Conservation (phyloP, 1,284 basidiomycete species). For the Trichosporon faecale region DNA sequence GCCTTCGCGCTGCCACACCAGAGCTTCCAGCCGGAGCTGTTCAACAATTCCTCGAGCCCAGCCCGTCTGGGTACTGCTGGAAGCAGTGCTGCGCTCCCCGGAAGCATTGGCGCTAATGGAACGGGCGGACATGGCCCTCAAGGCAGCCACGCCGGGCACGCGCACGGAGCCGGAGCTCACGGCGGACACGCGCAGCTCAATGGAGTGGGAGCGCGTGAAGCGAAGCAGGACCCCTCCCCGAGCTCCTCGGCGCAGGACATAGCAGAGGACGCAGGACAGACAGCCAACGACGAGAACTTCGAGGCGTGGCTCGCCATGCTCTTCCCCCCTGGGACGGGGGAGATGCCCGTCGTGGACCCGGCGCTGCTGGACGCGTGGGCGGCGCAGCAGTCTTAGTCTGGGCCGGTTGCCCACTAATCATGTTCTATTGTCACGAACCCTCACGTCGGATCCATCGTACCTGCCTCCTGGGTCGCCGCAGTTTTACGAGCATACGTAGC, state of each 20-base stretch:
- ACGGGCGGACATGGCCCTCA: no score
- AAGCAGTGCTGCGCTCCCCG: no score
- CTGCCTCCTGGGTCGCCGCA: no score
- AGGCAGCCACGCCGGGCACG: no score
- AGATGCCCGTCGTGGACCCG: slow-evolving; percentile 3
- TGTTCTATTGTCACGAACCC: no score
- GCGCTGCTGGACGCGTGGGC: neutral
- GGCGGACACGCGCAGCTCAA: neutral
- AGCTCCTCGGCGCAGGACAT: neutral
- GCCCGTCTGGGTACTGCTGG: neutral
- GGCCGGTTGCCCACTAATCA: neutral
- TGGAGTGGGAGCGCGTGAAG: neutral
- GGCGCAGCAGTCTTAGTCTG: neutral
- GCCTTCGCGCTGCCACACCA: neutral
- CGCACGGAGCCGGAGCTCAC: no score
- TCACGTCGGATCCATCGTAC: no score
- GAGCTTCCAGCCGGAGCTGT: neutral
- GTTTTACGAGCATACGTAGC: no score
- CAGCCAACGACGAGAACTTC: slow-evolving; percentile 18
- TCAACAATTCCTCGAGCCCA: neutral
- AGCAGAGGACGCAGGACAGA: neutral
- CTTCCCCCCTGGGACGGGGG: slow-evolving; percentile 13
- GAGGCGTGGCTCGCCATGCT: slow-evolving; percentile 23
- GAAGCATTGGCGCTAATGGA: no score
- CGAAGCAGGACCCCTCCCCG: neutral